Evolutionary conservation across 495 filamentous ascomycete species (phyloP), one percentile per base, ranked within the genome.

Genomic region (Annulohypoxylon bovei): DNA sequence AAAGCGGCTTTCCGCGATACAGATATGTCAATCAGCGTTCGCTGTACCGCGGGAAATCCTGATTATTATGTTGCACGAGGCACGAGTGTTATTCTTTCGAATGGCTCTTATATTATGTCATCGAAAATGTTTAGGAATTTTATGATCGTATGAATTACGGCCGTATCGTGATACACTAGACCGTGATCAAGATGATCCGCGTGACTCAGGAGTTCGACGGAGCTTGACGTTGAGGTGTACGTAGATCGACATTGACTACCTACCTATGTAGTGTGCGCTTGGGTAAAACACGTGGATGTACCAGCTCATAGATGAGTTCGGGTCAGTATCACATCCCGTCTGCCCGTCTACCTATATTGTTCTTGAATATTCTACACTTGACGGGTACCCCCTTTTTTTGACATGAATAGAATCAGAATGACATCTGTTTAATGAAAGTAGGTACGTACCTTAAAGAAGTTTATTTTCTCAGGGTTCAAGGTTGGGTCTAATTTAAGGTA

Each of bases 401-500:
- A 1, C 3, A 25, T 18, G 47, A 52, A n/a, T 52, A n/a, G 7
- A 28, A 30, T 27, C 7, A 14, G 4, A 42, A 42, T 42, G n/a
- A 42, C 16, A 42, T 18, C 16, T 18, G n/a, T 42, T 42, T 4
- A 20, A 42, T 42, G n/a, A 42, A 42, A 42, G 18, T 5, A 47
- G 18, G 44, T 47, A 47, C 44, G 39, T 18, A 18, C 39, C 39
- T 5, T 42, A 3, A 42, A 42, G n/a, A 42, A 42, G 37, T 16
- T 12, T 12, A 40, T 14, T 14, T 40, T 40, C 37, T n/a, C 37
- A 40, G 20, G 39, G 44, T 23, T 22, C 11, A 47, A 47, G 9
- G 44, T 47, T 25, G 44, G 44, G 44, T 47, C 44, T 18, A 47
- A 47, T 47, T 47, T 46, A 46, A 46, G 18, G 40, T 20, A 20